A percentile compares a stretch with the other conserved stretches of the same genome.
These are phyloP conservation scores for Podila clonocystis DNA, from an alignment of 192 early-diverging fungal species.

Conservation along the genomic window DNA sequence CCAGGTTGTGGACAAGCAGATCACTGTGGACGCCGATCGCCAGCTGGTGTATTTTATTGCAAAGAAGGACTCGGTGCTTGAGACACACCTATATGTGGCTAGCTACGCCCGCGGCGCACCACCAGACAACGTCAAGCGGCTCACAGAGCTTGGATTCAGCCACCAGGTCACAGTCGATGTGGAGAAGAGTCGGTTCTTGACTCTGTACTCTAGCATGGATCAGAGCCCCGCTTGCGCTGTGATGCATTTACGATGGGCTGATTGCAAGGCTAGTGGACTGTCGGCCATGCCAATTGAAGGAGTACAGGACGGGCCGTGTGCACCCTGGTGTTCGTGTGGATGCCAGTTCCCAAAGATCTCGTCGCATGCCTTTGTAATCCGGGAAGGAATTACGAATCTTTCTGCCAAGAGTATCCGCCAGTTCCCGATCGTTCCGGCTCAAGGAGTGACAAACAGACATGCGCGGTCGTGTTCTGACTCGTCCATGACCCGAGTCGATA, in stretches of 20 bases:
- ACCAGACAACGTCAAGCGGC: slow-evolving; percentile 18
- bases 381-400: slow-evolving; percentile 30
- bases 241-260: slow-evolving; percentile 47
- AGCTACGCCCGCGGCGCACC: slow-evolving; percentile 30
- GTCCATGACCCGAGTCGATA: slow-evolving; percentile 16
- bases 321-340: slow-evolving; percentile 34
- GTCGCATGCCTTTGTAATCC: slow-evolving; percentile 34
- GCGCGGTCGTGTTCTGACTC: slow-evolving; percentile 33
- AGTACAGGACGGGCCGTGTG: not conserved
- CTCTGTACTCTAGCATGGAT: slow-evolving; percentile 58
- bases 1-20: slow-evolving; percentile 64
- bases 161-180: slow-evolving; percentile 56
- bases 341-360: slow-evolving; percentile 50
- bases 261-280: slow-evolving; percentile 7
- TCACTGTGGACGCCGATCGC: slow-evolving; percentile 60
- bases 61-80: slow-evolving; percentile 65
- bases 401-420: slow-evolving; percentile 12
- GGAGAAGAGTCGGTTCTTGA: slow-evolving; percentile 52
- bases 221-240: slow-evolving; percentile 53
- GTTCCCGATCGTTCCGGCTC: slow-evolving; percentile 20
- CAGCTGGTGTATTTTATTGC: slow-evolving; percentile 70
- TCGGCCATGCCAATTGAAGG: slow-evolving; percentile 9
- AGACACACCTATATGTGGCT: slow-evolving; percentile 71
- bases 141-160: slow-evolving; percentile 62
- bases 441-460: not conserved